Evolutionary conservation across 225 moss, liverwort and hornwort species (phyloP).

Genomic region (Bryum argenteum): DNA sequence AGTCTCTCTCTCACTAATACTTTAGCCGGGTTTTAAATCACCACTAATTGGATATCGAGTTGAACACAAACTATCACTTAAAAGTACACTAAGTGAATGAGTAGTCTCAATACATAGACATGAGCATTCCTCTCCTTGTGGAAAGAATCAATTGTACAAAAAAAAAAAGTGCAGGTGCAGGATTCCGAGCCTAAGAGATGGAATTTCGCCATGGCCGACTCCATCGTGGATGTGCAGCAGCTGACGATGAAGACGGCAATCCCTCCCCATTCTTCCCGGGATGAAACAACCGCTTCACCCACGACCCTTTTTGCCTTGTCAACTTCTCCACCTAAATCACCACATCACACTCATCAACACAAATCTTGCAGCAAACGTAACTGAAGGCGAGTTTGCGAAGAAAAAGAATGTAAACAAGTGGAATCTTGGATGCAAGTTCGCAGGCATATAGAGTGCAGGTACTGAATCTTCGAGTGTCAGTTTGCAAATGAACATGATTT

Average conservation of each 20-base stretch:
- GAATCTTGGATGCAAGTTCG: no score
- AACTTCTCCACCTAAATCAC: conserved; percentile 72
- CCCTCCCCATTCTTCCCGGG: conserved; percentile 40
- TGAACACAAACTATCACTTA: conserved; percentile 17
- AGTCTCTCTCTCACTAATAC: conserved; percentile 9
- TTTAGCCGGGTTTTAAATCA: conserved; percentile 15
- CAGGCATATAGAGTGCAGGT: no score
- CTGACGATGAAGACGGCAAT: conserved; percentile 30
- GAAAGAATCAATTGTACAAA: conserved; percentile 46
- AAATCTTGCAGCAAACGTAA: no score
- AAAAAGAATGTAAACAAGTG: no score
- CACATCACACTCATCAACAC: background rate
- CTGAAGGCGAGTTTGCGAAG: no score
- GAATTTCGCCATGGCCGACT: conserved; percentile 60
- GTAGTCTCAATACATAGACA: conserved; percentile 15
- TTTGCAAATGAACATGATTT: no score
- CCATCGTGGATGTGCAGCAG: conserved; percentile 46
- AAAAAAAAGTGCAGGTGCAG: background rate
- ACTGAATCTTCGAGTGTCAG: no score
- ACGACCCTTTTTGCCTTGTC: conserved; percentile 55
- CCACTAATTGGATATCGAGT: background rate
- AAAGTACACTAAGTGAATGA: conserved; percentile 47
- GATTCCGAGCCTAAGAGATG: conserved; percentile 30
- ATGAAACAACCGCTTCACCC: conserved; percentile 67
- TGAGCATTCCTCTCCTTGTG: conserved; percentile 22